Base-by-base conservation (phyloP, 148 eudicot species). In the Chenopodium berlandieri region DNA sequence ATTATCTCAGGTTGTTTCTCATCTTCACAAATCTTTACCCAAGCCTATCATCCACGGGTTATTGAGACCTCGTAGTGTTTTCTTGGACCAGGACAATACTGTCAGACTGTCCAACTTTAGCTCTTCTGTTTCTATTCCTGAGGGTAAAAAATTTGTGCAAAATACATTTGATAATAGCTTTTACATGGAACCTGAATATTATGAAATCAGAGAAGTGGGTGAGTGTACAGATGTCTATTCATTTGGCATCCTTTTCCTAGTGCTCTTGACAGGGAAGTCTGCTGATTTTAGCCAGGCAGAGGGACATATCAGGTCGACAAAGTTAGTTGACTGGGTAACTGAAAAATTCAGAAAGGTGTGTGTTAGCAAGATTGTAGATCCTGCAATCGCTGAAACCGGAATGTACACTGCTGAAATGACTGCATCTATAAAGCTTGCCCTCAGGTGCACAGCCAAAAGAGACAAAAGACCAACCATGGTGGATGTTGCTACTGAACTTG, bases 1-100 rank as follows among this genome's bases (percentile, higher is more conserved):
- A 34, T 40, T 80, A 37, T 74, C 82, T 71, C 82, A 80, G 40
- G 60, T 54, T 37, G 25, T 80, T 40, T 68, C 77, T 14, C 60
- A 72, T 80, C 58, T 37, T 22, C 82, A 80, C 77, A 37, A 68
- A 32, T 76, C 69, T 22, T 60, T 76, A n/a, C 54, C 9, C 19
- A 62, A 31, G 68, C 79, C 79, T 30, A 76, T 76, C 31, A 20
- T 76, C 23, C 79, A 76, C 27, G 34, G 25, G 50, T 48, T 37
- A 48, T 16, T 76, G n/a, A 62, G 23, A n/a, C 47, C 69, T 76
- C 2, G 1, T 6, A 60, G 9, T 1, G 68, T 60, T 30, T 63
- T 62, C 9, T 22, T 76, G 52, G 69, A 60, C 52, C 52, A 3
- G 19, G 69, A 76, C 68, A 19, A 62, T 62, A 2, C 64, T 37